Conservation (phyloP, 225 moss, liverwort and hornwort species). For the Pseudisothecium myosuroides region DNA sequence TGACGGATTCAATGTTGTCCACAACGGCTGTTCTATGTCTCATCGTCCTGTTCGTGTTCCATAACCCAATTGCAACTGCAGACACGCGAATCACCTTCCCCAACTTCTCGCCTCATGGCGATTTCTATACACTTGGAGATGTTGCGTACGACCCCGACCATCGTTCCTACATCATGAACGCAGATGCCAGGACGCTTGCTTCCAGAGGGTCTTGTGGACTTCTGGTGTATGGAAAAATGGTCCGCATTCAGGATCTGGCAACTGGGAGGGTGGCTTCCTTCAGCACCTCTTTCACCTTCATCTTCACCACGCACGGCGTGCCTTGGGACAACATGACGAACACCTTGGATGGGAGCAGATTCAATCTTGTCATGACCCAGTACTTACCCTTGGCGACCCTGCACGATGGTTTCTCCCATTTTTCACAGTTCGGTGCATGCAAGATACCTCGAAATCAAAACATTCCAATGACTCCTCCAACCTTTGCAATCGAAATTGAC, state of each 20-base stretch:
- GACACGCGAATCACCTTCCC: background rate
- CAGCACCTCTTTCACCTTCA: background rate
- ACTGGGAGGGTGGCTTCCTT: background rate
- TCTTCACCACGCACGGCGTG: background rate
- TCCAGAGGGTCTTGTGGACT: background rate
- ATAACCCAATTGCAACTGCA: background rate
- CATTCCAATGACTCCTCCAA: background rate
- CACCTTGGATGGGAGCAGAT: background rate
- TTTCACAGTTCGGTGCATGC: background rate
- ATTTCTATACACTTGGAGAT: background rate
- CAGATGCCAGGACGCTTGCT: background rate
- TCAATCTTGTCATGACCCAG: background rate
- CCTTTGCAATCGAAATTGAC: background rate
- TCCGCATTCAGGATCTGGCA: background rate
- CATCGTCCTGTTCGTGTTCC: background rate
- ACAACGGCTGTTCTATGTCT: background rate
- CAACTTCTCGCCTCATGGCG: background rate
- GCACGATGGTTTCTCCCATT: background rate
- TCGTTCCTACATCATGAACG: background rate
- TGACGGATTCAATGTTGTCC: background rate
- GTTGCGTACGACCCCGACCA: background rate
- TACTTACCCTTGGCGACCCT: background rate
- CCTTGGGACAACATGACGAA: background rate
- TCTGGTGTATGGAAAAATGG: background rate
- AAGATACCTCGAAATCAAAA: background rate